Base-by-base conservation (phyloP, 257 asterid genomes). In the Linaria vulgaris region DNA sequence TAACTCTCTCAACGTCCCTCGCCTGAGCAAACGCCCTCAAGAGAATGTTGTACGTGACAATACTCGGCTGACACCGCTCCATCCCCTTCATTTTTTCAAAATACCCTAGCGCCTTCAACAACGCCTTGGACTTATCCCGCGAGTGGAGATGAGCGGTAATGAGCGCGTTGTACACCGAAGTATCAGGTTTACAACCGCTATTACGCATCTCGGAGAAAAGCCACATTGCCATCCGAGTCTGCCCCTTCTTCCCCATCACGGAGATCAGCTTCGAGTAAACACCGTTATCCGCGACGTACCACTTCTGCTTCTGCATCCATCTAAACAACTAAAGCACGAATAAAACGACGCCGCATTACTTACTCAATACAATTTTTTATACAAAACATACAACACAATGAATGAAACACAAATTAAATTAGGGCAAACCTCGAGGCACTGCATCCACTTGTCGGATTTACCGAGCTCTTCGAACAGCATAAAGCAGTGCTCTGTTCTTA, bases 251-350 rank as follows among this genome's bases (percentile, higher is more conserved):
- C 12, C 98, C 98, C 98, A 92, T 92, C 27, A 92, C 88, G 0
- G 98, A 92, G 51, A 92, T 92, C 75, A 92, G 60, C 79, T 92
- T 92, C 0, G 97, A 92, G 75, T 92, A 92, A 53, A 92, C 96
- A 25, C 97, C 96, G 69, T 89, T 92, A 74, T 92, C 98, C 1
- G 98, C 96, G 61, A 92, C 66, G 59, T 92, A 92, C 97, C 98
- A 92, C 69, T 76, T 78, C 77, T 92, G 98, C 78, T 86, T 87
- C 77, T 92, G 98, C 98, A 92, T 92, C 98, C 98, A 92, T 78
- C 98, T 86, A 73, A 91, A 91, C 30, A 91, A 94, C 98, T 91
- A 81, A 69, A 54, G 25, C 24, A 53, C 21, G 24, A n/a, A n/a
- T n/a, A n/a, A n/a, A n/a, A n/a, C n/a, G n/a, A n/a, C n/a, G n/a